phyloP scores from a whole-genome alignment of 2,329 filamentous ascomycete genomes.

The Calonectria henricotiae region DNA sequence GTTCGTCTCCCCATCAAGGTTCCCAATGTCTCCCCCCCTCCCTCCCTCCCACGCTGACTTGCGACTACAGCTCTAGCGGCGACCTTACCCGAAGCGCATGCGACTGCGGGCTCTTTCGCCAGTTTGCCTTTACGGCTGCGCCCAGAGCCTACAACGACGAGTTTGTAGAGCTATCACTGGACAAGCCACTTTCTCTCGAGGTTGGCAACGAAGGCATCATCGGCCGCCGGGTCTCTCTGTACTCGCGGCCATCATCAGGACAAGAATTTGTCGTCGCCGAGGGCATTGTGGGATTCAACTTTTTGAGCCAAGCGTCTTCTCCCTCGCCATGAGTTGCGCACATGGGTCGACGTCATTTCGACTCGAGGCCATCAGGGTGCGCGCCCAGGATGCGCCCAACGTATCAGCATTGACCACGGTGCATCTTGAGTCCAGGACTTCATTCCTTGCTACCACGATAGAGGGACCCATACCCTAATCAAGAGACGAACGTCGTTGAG shows the following conservation, averaged over 20 bases:
- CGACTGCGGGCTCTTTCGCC: conserved; percentile 63
- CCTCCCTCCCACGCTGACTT: conserved; percentile 31
- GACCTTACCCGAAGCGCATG: conserved; percentile 61
- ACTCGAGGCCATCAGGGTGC: conserved; percentile 44
- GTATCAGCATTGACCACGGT: conserved; percentile 25
- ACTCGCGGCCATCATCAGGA: conserved; percentile 49
- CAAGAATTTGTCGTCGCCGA: conserved; percentile 60
- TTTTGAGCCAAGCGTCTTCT: conserved; percentile 45
- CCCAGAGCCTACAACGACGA: conserved; percentile 30
- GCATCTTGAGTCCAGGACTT: background rate
- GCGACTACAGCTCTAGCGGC: conserved; percentile 58
- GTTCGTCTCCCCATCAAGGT: conserved; percentile 54
- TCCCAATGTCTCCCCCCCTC: too few relatives aligned
- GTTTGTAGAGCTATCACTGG: conserved; percentile 58
- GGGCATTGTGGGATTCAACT: conserved; percentile 69
- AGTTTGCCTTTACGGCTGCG: conserved; percentile 55
- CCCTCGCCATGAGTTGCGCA: conserved; percentile 25
- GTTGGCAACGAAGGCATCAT: conserved; percentile 67
- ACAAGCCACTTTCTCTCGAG: conserved; percentile 61
- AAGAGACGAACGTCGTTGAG: conserved; percentile 17
- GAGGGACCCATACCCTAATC: conserved; percentile 2
- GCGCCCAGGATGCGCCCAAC: background rate
- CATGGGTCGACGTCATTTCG: background rate
- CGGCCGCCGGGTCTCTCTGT: conserved; percentile 65
- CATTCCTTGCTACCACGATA: background rate